These are phyloP conservation scores for Elsinoe necatrix DNA, from an alignment of 2,329 filamentous ascomycete species.

Conservation along the genomic window DNA sequence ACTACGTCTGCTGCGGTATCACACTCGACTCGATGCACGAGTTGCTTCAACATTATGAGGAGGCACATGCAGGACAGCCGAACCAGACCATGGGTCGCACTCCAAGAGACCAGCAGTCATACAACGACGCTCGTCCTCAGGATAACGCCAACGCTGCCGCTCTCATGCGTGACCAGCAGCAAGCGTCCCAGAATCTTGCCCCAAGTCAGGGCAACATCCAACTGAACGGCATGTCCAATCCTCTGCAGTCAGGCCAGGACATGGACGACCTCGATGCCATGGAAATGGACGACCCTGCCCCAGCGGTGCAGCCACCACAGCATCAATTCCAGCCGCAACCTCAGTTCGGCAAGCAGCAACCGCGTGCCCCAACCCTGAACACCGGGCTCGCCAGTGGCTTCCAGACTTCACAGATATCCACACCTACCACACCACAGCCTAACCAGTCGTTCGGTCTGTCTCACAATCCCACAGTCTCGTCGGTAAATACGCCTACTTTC, in stretches of 20 bases:
- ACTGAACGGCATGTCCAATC: constrained; percentile 17
- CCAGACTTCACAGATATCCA: constrained; percentile 67
- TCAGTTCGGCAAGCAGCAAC: constrained; percentile 49
- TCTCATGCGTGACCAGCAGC: constrained; percentile 17
- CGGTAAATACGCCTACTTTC: constrained; percentile 89
- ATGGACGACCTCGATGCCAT: constrained; percentile 69
- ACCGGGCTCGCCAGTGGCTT: constrained; percentile 66
- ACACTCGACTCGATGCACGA: constrained; percentile 88
- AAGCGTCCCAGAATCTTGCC: constrained; percentile 13
- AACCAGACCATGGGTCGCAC: constrained; percentile 34
- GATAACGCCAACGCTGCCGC: constrained; percentile 18
- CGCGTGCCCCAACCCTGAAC: constrained; percentile 62
- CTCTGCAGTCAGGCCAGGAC: constrained; percentile 17
- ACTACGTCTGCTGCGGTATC: constrained; percentile 90
- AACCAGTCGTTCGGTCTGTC: constrained; percentile 61
- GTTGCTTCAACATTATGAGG: constrained; percentile 91
- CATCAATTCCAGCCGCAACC: constrained; percentile 38
- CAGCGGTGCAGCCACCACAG: constrained; percentile 35
- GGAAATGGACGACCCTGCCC: constrained; percentile 81
- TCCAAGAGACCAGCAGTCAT: constrained; percentile 29
- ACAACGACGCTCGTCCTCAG: constrained; percentile 17
- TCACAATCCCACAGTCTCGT: constrained; percentile 93
- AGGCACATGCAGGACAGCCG: constrained; percentile 65
- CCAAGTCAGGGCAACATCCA: constrained; percentile 9
- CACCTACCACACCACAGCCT: constrained; percentile 74